Evolutionary conservation across 768 basidiomycete genomes (phyloP), one percentile per base, ranked within the genome.

Genomic region (Macrocybe gigantea): DNA sequence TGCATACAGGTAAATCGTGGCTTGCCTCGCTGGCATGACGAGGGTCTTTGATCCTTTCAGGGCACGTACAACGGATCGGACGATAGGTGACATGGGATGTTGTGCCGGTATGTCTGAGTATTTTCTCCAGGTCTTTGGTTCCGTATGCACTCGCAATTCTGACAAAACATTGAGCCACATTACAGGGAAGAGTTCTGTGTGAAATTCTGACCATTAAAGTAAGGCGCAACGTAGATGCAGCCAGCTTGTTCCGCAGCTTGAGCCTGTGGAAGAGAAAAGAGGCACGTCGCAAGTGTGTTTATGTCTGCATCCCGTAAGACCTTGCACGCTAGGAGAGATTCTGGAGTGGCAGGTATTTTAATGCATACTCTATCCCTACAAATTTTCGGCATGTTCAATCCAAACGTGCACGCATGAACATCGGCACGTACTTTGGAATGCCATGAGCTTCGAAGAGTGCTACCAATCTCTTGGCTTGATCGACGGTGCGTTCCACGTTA

Each of bases 301-400:
- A 81, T 79, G 6, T 74, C 75, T 29, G 64, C 56, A 13, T 64
- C 65, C 34, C 70, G 62, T 29, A 80, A 70, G 22, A 68, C 54
- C 22, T 64, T 64, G 53, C 78, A 79, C 1, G 80, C 79, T 11
- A 74, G 49, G 38, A 80, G 61, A 5, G 73, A 72, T 51, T 78
- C 73, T 2, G 75, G 74, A 0, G 78, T 80, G 10, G 73, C 64
- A 12, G 79, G 80, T 37, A 83, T 77, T 58, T 82, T 83, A 61
- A 83, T 75, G 56, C 78, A 79, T 15, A 78, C 74, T 8, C 77
- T 67, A 22, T 69, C 64, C 53, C 73, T 72, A 47, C 49, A 36
- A 13, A 45, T 7, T 4, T 4, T 12, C 30, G 15, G 14, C 46
- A n/a, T 35, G 3, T 44, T 2, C 14, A 40, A 36, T 14, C 31